Base-by-base conservation (phyloP, 164 flowering plant species). In the Amborella trichopoda region DNA sequence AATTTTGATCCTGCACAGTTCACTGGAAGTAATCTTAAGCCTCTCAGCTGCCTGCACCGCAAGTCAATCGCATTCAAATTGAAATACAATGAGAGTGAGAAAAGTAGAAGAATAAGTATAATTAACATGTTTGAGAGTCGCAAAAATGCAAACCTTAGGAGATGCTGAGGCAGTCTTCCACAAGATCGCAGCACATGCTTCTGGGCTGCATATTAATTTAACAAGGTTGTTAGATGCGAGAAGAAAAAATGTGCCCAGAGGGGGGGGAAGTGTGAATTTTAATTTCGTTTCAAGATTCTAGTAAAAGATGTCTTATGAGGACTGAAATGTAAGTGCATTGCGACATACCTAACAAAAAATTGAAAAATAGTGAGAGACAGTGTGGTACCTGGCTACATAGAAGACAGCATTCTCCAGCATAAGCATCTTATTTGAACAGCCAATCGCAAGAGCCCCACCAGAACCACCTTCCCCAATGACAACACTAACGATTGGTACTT, bases 401-500 rank as follows among this genome's bases (percentile, higher is more conserved):
- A 66, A 66, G 16, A 53, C 66, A 28, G 66, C 44, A 47, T 61
- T 66, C 44, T 66, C 63, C 23, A 61, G 19, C 66, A 66, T 66
- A 11, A 56, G 50, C 56, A 66, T 32, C 46, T 61, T 61, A 42
- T 66, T 66, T 44, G 66, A 62, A 53, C 70, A 66, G 11, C 53
- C 70, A 48, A 66, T 66, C 26, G 70, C 70, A 49, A 66, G 66
- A 44, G 70, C 70, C 18, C 70, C 70, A 53, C 70, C 70, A 36
- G 70, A 66, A 19, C 70, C 70, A 49, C 66, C 70, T 52, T 66
- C 69, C 24, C 66, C 69, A 41, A 53, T 65, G 16, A 61, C 66
- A 28, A 66, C 58, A 19, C 59, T 25, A 32, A 66, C 46, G 11
- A 61, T 53, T 20, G 70, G 70, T 37, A 66, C 66, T 42, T 61